Conservation (phyloP, 371 early-diverging fungal species). For the Parasitella parasitica region DNA sequence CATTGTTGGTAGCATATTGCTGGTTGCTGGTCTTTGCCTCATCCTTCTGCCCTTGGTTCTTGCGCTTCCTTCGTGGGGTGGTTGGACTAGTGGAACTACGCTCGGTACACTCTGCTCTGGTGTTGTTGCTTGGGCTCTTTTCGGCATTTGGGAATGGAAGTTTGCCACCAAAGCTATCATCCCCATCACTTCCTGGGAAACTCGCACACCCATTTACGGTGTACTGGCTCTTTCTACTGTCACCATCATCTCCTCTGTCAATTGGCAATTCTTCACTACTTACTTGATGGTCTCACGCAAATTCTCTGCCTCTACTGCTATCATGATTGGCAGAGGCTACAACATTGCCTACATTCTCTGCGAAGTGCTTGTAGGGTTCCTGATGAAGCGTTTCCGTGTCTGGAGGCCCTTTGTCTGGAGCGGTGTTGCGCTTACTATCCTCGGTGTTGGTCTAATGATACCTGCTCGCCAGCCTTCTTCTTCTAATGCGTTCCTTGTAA, state of each 20-base stretch:
- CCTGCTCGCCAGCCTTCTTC: constrained; percentile 39
- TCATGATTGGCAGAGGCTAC: constrained; percentile 37
- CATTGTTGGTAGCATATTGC: constrained; percentile 41
- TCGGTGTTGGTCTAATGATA: constrained; percentile 45
- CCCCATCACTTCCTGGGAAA: constrained; percentile 42
- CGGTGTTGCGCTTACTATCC: constrained; percentile 55
- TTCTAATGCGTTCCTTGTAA: constrained; percentile 30
- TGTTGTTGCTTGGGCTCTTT: constrained; percentile 23
- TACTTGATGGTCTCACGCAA: constrained; percentile 50
- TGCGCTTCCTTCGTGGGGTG: constrained; percentile 38
- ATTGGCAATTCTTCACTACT: constrained; percentile 38
- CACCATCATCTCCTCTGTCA: constrained; percentile 41
- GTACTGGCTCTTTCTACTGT: constrained; percentile 43
- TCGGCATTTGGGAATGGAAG: constrained; percentile 48
- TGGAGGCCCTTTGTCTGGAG: constrained; percentile 54
- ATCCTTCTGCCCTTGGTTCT: constrained; percentile 47
- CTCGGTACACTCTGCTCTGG: constrained; percentile 26
- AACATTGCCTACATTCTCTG: constrained; percentile 35
- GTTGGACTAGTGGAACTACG: constrained; percentile 33
- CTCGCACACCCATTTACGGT: constrained; percentile 43
- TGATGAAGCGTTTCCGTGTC: constrained; percentile 45
- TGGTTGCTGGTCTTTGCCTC: constrained; percentile 41
- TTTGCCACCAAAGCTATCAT: constrained; percentile 47
- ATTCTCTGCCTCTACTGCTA: constrained; percentile 21
- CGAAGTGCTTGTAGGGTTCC: constrained; percentile 30